Conservation (phyloP, 139 green algal genomes). For the Chlorella sp. region DNA sequence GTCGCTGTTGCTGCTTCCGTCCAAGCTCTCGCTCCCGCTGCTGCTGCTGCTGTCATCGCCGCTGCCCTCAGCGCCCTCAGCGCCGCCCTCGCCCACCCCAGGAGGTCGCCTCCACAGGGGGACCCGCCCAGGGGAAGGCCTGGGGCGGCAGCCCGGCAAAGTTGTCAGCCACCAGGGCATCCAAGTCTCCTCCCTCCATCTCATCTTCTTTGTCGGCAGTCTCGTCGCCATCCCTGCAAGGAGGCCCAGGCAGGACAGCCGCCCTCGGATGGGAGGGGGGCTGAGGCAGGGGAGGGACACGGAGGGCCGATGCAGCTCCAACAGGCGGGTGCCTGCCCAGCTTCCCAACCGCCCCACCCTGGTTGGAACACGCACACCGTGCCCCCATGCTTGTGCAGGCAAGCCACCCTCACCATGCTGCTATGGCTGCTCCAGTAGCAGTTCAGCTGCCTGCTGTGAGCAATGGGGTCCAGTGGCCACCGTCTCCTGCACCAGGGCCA, state of each 20-base stretch:
- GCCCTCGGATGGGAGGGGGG: neutral
- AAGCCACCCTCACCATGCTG: neutral
- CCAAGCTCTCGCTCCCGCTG: neutral
- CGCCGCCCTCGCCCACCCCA: too few relatives aligned
- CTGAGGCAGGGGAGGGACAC: too few relatives aligned
- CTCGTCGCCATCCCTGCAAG: too few relatives aligned
- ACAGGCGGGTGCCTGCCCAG: too few relatives aligned
- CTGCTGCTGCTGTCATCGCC: neutral
- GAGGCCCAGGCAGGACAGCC: neutral
- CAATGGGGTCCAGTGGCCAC: slow-evolving; percentile 31
- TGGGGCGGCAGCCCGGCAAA: neutral
- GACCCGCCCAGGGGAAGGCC: too few relatives aligned
- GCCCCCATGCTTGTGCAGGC: neutral
- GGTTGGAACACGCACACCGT: neutral
- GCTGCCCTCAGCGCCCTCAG: neutral
- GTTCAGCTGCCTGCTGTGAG: neutral
- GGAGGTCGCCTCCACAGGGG: too few relatives aligned
- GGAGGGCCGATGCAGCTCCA: too few relatives aligned
- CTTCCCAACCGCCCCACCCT: neutral
- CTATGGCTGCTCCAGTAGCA: slow-evolving; percentile 36
- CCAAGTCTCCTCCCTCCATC: too few relatives aligned
- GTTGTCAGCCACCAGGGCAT: neutral
- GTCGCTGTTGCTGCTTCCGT: neutral
- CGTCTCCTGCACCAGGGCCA: slow-evolving; percentile 14
- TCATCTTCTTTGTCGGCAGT: neutral